phyloP scores from a whole-genome alignment of 129 eudicot genomes.

The Arctium lappa region DNA sequence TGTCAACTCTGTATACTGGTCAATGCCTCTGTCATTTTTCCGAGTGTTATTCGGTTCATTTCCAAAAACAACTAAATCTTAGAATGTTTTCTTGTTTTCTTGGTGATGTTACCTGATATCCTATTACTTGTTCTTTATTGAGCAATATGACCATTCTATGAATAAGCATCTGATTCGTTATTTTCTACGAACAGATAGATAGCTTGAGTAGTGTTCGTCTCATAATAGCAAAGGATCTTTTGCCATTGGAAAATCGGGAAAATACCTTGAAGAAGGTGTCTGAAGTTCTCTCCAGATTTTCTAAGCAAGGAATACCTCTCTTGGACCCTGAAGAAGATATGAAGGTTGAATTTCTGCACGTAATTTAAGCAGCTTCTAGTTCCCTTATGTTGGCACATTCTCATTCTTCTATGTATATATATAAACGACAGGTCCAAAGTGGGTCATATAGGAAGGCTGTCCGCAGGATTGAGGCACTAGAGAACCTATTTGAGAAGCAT shows the following conservation, averaged over 20 bases:
- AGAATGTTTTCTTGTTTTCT: conserved; percentile 4
- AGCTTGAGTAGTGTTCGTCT: conserved; percentile 74
- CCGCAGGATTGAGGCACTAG: conserved; percentile 81
- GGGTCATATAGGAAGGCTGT: conserved; percentile 77
- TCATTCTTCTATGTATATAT: conserved; percentile 9
- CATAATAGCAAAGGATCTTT: conserved; percentile 82
- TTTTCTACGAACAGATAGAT: conserved; percentile 54
- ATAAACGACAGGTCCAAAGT: conserved; percentile 65
- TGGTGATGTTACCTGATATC: not conserved
- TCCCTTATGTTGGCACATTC: not conserved
- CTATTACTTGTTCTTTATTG: not conserved
- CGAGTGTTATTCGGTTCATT: not conserved
- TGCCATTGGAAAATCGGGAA: conserved; percentile 83
- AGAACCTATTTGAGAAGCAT: conserved; percentile 77
- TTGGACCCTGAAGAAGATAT: conserved; percentile 99
- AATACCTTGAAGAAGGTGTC: conserved; percentile 90
- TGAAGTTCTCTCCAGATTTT: conserved; percentile 77
- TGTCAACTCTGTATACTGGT: conserved; percentile 1
- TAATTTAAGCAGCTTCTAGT: not conserved
- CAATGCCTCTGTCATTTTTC: not conserved
- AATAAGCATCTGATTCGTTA: not conserved
- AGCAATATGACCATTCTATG: not conserved
- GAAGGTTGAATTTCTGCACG: conserved; percentile 49
- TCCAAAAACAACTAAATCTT: not conserved
- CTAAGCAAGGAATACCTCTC: conserved; percentile 77